These are phyloP conservation scores for Rhynchospora pubera DNA, from an alignment of 176 grass and related monocot species.

Conservation along the genomic window DNA sequence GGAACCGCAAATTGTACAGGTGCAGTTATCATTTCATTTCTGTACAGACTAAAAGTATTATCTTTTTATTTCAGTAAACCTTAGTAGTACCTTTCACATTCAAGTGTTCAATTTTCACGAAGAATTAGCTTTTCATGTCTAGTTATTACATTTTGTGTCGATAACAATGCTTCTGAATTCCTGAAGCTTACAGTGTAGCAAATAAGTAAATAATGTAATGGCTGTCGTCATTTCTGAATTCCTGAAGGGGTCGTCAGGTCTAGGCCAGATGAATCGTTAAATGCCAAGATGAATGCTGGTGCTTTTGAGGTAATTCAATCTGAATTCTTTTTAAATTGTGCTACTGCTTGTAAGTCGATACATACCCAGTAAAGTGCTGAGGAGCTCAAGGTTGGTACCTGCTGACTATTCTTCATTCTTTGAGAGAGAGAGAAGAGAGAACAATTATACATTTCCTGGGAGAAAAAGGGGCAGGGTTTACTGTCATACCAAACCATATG, in stretches of 20 bases:
- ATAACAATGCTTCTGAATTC: constrained; percentile 58
- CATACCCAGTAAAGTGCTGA: not conserved
- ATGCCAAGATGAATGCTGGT: constrained; percentile 74
- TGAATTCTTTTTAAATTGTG: too few relatives aligned
- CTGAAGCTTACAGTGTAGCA: constrained; percentile 53
- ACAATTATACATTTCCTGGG: not conserved
- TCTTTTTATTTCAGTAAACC: constrained; percentile 7
- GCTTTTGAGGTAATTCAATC: constrained; percentile 52
- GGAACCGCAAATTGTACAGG: constrained; percentile 65
- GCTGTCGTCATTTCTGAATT: too few relatives aligned
- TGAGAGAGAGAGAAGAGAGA: not conserved
- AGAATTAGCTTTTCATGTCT: not conserved
- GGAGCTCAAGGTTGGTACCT: constrained; percentile 80
- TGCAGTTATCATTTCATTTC: not conserved
- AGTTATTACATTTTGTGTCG: not conserved
- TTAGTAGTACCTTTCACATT: not conserved
- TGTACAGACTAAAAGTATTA: not conserved
- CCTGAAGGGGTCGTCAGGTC: constrained; percentile 48
- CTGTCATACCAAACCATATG: not conserved
- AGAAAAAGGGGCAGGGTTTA: not conserved
- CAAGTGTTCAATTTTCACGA: not conserved
- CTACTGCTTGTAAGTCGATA: too few relatives aligned
- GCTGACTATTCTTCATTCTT: not conserved
- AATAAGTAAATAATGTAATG: constrained; percentile 49
- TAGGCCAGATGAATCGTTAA: constrained; percentile 52